Base-by-base conservation (phyloP, 1,139 yeast genomes). In the Hanseniaspora gamundiae region DNA sequence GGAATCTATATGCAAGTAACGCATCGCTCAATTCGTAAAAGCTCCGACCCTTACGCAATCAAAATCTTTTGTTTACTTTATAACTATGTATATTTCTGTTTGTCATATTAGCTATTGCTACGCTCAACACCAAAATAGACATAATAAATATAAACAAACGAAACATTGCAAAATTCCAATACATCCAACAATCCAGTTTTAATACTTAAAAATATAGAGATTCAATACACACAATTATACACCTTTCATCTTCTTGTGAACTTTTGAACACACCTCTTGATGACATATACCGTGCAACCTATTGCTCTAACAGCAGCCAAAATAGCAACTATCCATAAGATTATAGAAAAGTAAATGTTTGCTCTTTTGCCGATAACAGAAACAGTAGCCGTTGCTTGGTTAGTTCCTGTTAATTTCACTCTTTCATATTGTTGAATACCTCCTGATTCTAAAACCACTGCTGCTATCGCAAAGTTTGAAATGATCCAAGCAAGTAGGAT, bases 401-500 rank as follows among this genome's bases (percentile, higher is more conserved):
- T 55, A 2, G 67, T 58, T 49, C 48, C 43, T 1, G 53, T 35
- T 5, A 49, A 44, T 41, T 49, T 50, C 48, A 58, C 36, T 3
- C 54, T 47, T 2, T 48, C 42, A 45, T 53, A 58, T 39, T 65
- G 62, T 22, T 61, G 59, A 22, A 65, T 58, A 26, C 84, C 84
- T 49, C 81, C 85, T 8, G 82, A 75, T 52, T 76, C 76, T 47
- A 78, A 62, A 2, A 85, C 87, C 9, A 80, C 69, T 6, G 91
- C 84, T 43, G 80, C 74, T 40, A 85, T 68, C 20, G 78, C 70
- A 48, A 81, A 80, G 59, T 85, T 85, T 17, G 86, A 71, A 46
- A 83, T 65, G 61, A 84, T 76, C 95, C 95, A 85, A 14, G 80
- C 65, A 48, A 84, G 71, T 33, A 85, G 84, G 9, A 88, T 78